These are phyloP conservation scores for Diplodia intermedia DNA, from an alignment of 2,329 filamentous ascomycete genomes.

Conservation along the genomic window DNA sequence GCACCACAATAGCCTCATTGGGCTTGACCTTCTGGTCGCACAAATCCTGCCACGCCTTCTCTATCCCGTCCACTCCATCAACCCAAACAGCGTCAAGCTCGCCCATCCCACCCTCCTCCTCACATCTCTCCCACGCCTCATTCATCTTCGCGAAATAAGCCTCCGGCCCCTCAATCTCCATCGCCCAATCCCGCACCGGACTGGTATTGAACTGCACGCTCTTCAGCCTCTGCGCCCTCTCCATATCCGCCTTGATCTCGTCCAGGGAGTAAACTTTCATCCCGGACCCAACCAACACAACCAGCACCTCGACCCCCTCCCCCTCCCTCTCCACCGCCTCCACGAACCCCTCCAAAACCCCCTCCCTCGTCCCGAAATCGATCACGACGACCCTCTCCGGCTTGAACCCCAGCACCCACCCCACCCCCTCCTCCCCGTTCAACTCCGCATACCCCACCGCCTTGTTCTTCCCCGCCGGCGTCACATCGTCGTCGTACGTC, in stretches of 20 bases:
- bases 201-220: neutral
- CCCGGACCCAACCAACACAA: neutral
- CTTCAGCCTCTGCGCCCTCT: neutral
- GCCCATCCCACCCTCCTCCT: neutral
- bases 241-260: neutral
- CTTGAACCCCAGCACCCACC: neutral
- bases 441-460: neutral
- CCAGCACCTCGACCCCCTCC: neutral
- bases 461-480: neutral
- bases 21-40: constrained; percentile 1
- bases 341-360: neutral
- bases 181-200: neutral
- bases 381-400: neutral
- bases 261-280: constrained; percentile 1
- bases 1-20: neutral
- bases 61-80: neutral
- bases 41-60: constrained; percentile 7
- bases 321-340: neutral
- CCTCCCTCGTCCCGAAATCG: neutral
- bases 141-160: constrained; percentile 7
- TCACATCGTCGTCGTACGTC: neutral
- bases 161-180: neutral
- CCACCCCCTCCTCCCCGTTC: neutral
- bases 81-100: neutral
- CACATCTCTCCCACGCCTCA: neutral